Evolutionary conservation across 208 protist genomes (phyloP).

Genomic region (Trypanosoma cruzi): DNA sequence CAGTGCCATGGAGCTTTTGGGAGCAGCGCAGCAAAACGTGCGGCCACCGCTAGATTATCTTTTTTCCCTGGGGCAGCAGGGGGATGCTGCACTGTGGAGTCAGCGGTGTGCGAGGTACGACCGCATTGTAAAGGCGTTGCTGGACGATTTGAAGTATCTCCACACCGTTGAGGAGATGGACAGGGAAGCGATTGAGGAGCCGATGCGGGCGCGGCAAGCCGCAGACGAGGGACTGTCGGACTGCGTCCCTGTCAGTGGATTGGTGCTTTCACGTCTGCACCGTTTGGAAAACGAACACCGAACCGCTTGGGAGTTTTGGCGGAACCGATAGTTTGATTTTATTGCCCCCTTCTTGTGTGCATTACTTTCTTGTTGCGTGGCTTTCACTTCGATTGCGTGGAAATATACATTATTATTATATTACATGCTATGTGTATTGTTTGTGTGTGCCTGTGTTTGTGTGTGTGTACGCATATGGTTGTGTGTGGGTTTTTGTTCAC

Average conservation of each 20-base stretch:
- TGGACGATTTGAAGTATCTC: slow-evolving; percentile 60
- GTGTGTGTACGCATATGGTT: too few species aligned
- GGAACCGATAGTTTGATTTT: slow-evolving; percentile 17
- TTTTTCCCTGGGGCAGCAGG: not conserved
- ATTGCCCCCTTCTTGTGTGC: too few species aligned
- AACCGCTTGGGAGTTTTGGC: slow-evolving; percentile 79
- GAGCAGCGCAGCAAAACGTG: slow-evolving; percentile 44
- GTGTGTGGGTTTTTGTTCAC: too few species aligned
- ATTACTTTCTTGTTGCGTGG: too few species aligned
- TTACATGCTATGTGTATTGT: not conserved
- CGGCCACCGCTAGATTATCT: slow-evolving; percentile 26
- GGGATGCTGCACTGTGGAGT: not conserved
- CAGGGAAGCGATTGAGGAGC: slow-evolving; percentile 22
- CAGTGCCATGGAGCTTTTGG: slow-evolving; percentile 42
- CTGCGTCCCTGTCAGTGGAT: slow-evolving; percentile 76
- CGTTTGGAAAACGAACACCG: slow-evolving; percentile 83
- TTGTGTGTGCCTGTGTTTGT: too few species aligned
- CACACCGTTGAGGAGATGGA: slow-evolving; percentile 57
- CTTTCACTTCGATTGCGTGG: slow-evolving; percentile 19
- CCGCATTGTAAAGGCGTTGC: slow-evolving; percentile 34
- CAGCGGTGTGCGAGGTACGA: slow-evolving; percentile 14
- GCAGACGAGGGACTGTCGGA: slow-evolving; percentile 40
- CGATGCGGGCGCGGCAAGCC: not conserved
- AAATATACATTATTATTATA: not conserved
- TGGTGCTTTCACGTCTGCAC: slow-evolving; percentile 70